Conservation (phyloP, 768 basidiomycete species). For the Mycena leptocephala region DNA sequence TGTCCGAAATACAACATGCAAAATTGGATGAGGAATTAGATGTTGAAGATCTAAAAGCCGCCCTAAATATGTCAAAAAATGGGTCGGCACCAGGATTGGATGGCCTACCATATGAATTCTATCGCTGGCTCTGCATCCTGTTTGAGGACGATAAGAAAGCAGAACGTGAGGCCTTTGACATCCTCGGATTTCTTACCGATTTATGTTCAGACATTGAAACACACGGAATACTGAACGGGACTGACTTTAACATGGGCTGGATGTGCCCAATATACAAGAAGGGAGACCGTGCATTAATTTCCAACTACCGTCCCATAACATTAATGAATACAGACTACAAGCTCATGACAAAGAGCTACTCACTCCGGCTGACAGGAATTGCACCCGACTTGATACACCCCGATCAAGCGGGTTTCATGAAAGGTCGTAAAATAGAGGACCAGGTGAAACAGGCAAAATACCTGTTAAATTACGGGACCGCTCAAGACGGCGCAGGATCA, state of each 20-base stretch:
- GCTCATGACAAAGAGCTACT: too few species aligned
- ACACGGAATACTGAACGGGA: too few species aligned
- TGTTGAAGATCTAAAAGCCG: accelerated
- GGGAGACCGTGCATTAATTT: too few species aligned
- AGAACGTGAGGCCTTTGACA: neutral
- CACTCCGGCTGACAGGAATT: too few species aligned
- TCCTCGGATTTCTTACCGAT: neutral
- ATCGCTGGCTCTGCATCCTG: neutral
- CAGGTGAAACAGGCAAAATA: neutral
- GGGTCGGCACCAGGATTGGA: too few species aligned
- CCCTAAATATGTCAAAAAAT: neutral
- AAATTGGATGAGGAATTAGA: neutral
- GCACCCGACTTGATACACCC: neutral
- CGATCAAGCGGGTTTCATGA: neutral
- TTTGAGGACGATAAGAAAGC: neutral
- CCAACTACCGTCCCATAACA: too few species aligned
- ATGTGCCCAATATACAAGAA: too few species aligned
- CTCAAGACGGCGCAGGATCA: neutral
- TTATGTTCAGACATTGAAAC: neutral
- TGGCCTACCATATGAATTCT: neutral
- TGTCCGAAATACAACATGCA: neutral
- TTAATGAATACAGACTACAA: too few species aligned
- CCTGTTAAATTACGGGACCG: neutral
- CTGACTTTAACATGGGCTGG: too few species aligned
- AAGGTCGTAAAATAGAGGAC: neutral